Evolutionary conservation across 805 yeast species (phyloP).

Genomic region (Candida koratica): DNA sequence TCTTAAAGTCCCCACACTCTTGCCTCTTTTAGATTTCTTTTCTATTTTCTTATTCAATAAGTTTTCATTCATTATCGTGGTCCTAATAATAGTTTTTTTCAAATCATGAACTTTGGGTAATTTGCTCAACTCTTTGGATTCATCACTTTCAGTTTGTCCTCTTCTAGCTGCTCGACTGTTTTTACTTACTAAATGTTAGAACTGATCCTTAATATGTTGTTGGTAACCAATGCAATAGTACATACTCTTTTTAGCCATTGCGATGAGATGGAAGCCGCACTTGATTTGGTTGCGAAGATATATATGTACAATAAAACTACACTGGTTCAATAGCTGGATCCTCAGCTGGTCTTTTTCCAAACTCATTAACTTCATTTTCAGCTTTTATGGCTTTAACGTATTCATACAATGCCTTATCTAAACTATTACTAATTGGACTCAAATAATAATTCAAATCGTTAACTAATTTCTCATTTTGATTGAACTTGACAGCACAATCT

Average conservation of each 20-base stretch:
- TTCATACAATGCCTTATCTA: constrained; percentile 33
- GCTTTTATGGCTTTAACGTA: constrained; percentile 28
- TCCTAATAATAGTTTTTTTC: constrained; percentile 61
- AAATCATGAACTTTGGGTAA: constrained; percentile 61
- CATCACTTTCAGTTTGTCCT: constrained; percentile 46
- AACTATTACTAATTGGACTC: constrained; percentile 27
- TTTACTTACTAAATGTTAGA: constrained; percentile 45
- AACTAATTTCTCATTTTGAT: constrained; percentile 24
- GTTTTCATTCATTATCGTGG: constrained; percentile 61
- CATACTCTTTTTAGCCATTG: constrained; percentile 42
- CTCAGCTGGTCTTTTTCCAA: constrained; percentile 30
- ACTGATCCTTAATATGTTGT: background rate
- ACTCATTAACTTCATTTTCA: constrained; percentile 23
- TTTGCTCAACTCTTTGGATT: constrained; percentile 45
- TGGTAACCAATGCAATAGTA: too few relatives aligned
- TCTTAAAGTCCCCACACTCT: constrained; percentile 30
- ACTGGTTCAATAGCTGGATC: background rate
- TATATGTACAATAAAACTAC: background rate
- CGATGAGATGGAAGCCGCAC: constrained; percentile 12
- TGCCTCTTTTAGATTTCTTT: constrained; percentile 28
- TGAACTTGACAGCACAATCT: constrained; percentile 16
- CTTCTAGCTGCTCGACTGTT: constrained; percentile 78
- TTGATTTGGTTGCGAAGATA: background rate
- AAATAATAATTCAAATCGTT: constrained; percentile 33
- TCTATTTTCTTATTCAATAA: constrained; percentile 55